Evolutionary conservation across 768 basidiomycete species (phyloP), one percentile per base, ranked within the genome.

Genomic region (Hirschioporus abietinus): DNA sequence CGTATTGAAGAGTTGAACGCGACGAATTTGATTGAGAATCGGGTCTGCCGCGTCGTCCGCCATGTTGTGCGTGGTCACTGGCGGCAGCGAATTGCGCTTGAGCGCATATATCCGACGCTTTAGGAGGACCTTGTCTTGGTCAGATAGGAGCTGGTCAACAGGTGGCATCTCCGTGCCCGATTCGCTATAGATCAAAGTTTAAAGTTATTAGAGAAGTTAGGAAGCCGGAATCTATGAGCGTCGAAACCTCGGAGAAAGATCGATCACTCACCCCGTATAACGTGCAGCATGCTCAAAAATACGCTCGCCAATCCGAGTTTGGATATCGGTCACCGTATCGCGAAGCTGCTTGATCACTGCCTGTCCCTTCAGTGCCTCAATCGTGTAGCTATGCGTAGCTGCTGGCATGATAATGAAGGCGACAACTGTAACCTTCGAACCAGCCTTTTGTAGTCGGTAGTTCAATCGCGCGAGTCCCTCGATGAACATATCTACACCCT

Each of bases 401-500:
- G 97, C 97, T 24, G 97, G 97, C 92, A 97, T 96, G 78, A 99
- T 98, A 76, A 99, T 93, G 82, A 99, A 99, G 0, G 97, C 97
- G 60, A 99, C 93, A 65, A 99, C 88, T 7, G 97, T 98, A 61
- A 86, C 85, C 68, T 83, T 86, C 18, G 92, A 90, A 23, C 86
- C 87, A 20, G 80, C 73, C 68, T 85, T 79, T 74, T 88, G 83
- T 36, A 91, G 80, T 35, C 83, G 83, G 73, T 82, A 80, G 75
- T 91, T 91, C 64, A 91, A 81, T 66, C 96, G 93, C 30, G 96
- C 97, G 66, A 99, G 87, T 20, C 91, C 85, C 79, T 99, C 97
- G 71, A 99, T 96, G 76, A 98, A 99, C 96, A 99, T 97, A 75
- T 99, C 97, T 34, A 99, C 95, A 66, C 97, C 97, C 81, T 99